Base-by-base conservation (phyloP, 2,329 filamentous ascomycete genomes). In the Cytospora paraplurivora region DNA sequence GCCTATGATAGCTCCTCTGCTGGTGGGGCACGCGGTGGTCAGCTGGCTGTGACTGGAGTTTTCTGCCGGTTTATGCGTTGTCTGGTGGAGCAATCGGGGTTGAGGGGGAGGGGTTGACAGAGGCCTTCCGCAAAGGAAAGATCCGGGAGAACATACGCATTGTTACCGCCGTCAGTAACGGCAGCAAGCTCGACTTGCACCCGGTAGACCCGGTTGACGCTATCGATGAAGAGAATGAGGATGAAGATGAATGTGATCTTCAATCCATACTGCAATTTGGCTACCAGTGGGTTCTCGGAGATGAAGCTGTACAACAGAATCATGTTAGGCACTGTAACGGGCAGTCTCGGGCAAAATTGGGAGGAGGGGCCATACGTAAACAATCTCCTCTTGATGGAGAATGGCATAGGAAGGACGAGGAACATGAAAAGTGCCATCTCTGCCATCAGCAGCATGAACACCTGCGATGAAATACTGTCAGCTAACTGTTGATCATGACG, bases 171-270 rank as follows among this genome's bases (percentile, higher is more conserved):
- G 73, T 95, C 92, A 66, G 85, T 81, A 65, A 91, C 89, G 59
- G 88, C 82, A 54, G 87, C 81, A 63, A 98, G 83, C 80, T 99
- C 95, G 68, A 95, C 79, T 80, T 98, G 94, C 62, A 99, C 95
- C 67, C 95, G 91, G 78, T 97, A 99, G 73, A 99, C 95, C 68
- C 95, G 92, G 74, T 89, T 88, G 77, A 98, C 93, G 75, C 93
- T 97, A 81, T 99, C 95, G 72, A 98, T 86, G 80, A 99, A 99
- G 69, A 99, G 89, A 68, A 99, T 97, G 64, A 98, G 83, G 73
- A 99, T 98, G 81, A 99, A 99, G 75, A 99, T 94, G 76, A 99
- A 99, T 2, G 93, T 97, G 63, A 99, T 99, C 85, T 97, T 98
- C 81, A 99, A 85, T 72, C 93, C 94, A 82, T 99, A 97, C 82